phyloP scores from a whole-genome alignment of 1,139 yeast species.

The Blastobotrys ciferrii region DNA sequence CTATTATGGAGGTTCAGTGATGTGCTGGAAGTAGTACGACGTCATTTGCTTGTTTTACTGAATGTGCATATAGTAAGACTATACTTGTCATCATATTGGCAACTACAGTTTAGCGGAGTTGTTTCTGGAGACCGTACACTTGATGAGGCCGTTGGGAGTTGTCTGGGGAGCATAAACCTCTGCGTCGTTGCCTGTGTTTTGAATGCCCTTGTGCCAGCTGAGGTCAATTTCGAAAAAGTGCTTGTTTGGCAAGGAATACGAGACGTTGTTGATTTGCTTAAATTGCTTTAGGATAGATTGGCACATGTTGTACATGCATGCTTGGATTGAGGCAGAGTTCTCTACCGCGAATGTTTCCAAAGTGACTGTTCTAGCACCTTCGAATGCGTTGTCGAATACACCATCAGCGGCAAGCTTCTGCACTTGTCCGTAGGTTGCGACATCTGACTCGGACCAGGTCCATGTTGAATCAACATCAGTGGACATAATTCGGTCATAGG shows the following conservation, averaged over 20 bases:
- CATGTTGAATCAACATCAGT: constrained; percentile 81
- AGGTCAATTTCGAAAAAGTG: constrained; percentile 81
- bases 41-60: too few relatives aligned
- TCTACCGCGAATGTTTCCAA: constrained; percentile 78
- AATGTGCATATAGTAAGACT: too few relatives aligned
- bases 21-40: too few relatives aligned
- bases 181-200: constrained; percentile 57
- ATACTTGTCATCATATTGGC: too few relatives aligned
- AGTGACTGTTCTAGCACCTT: constrained; percentile 63
- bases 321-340: constrained; percentile 89
- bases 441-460: constrained; percentile 56
- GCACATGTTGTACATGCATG: constrained; percentile 93
- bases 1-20: too few relatives aligned
- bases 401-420: constrained; percentile 56
- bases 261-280: constrained; percentile 58
- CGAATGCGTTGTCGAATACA: constrained; percentile 62
- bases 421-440: constrained; percentile 53
- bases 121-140: constrained; percentile 72
- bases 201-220: constrained; percentile 76
- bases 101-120: constrained; percentile 12
- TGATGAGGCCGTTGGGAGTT: constrained; percentile 89
- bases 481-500: constrained; percentile 78
- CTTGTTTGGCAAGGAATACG: constrained; percentile 82
- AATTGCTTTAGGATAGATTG: constrained; percentile 61
- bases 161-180: constrained; percentile 87